A percentile compares a stretch with the other conserved stretches of the same genome.
phyloP scores from a whole-genome alignment of 768 basidiomycete species.

The Hygrocybe punicea region DNA sequence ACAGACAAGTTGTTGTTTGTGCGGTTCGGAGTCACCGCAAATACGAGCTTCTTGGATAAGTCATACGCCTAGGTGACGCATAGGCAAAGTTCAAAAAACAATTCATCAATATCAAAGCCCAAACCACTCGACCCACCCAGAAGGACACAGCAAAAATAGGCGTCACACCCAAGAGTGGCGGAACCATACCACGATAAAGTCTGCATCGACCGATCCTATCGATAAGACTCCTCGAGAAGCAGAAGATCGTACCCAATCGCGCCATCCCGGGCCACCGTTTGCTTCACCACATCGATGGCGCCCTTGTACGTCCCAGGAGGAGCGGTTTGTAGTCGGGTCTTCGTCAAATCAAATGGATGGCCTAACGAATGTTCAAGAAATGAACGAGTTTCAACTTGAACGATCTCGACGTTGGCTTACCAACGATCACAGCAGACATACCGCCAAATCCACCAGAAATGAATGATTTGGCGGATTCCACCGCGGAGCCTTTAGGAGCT shows the following conservation, averaged over 20 bases:
- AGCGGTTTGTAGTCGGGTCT: slow-evolving; percentile 95
- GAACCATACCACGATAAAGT: slow-evolving; percentile 89
- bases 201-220: slow-evolving; percentile 37
- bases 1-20: slow-evolving; percentile 59
- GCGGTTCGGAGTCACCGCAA: slow-evolving; percentile 74
- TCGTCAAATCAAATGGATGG: slow-evolving; percentile 96
- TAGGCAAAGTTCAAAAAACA: neutral
- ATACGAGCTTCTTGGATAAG: slow-evolving; percentile 83
- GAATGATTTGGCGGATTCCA: slow-evolving; percentile 73
- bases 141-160: slow-evolving; percentile 98
- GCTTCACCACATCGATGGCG: slow-evolving; percentile 89
- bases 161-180: slow-evolving; percentile 90
- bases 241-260: slow-evolving; percentile 61
- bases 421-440: slow-evolving; percentile 80
- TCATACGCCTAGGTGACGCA: slow-evolving; percentile 72
- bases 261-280: slow-evolving; percentile 89
- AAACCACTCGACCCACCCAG: slow-evolving; percentile 65
- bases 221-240: neutral
- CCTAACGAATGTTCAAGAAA: slow-evolving; percentile 44
- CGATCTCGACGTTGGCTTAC: slow-evolving; percentile 44
- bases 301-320: slow-evolving; percentile 84
- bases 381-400: neutral
- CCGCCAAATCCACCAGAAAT: slow-evolving; percentile 94
- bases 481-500: slow-evolving; percentile 37
- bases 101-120: slow-evolving; percentile 2